Conservation (phyloP, 768 basidiomycete species). For the Xerocomus spinulosus region DNA sequence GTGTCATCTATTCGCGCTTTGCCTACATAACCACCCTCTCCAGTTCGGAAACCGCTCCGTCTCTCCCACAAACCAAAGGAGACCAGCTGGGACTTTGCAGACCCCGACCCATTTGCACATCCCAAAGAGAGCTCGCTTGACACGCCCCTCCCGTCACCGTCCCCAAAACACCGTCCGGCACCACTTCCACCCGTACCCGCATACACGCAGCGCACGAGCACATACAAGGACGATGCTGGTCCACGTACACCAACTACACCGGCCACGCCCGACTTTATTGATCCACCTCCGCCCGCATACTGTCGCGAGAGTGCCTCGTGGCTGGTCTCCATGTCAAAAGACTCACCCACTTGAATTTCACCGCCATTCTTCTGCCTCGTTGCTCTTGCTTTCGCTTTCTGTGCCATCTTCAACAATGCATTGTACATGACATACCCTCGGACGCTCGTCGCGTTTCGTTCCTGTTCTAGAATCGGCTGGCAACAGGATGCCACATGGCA, state of each 20-base stretch:
- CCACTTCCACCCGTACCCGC: slow-evolving; percentile 6
- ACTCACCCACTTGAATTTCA: background rate
- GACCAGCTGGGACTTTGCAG: slow-evolving; percentile 30
- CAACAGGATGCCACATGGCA: slow-evolving; percentile 1
- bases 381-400: background rate
- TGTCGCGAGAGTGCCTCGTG: slow-evolving; percentile 8
- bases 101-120: slow-evolving; percentile 19
- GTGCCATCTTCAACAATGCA: background rate
- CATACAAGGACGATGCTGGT: slow-evolving; percentile 18
- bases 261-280: slow-evolving; percentile 12
- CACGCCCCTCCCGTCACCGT: background rate
- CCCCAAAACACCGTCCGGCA: slow-evolving; percentile 13
- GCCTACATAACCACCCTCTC: background rate
- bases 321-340: background rate
- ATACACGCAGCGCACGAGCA: slow-evolving; percentile 8
- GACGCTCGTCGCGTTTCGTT: background rate
- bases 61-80: slow-evolving; percentile 17
- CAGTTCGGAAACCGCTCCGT: slow-evolving; percentile 26
- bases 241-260: slow-evolving; percentile 17
- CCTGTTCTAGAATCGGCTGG: background rate
- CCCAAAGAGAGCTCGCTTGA: slow-evolving; percentile 2
- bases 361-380: background rate
- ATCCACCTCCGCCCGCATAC: slow-evolving; percentile 28
- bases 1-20: background rate
- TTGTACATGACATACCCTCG: slow-evolving; percentile 2